Conservation (phyloP, 208 protist genomes). For the Trichomonas tenax region DNA sequence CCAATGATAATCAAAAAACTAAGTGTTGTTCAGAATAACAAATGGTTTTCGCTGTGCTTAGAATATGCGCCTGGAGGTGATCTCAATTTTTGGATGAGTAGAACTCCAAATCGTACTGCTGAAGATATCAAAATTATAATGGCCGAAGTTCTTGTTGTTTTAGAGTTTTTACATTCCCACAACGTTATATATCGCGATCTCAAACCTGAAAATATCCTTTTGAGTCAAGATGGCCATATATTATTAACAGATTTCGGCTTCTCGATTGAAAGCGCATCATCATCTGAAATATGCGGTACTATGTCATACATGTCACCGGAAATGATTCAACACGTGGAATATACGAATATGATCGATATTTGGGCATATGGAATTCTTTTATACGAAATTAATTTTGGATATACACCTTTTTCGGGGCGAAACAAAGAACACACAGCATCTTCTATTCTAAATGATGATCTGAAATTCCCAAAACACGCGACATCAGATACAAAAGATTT, state of each 20-base stretch:
- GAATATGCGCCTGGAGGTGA: not conserved
- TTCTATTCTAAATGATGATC: not conserved
- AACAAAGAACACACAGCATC: not conserved
- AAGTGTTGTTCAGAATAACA: not conserved
- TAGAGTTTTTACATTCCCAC: not conserved
- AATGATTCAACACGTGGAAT: constrained; percentile 50
- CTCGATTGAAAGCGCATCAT: not conserved
- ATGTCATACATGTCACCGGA: constrained; percentile 84
- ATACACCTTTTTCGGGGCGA: constrained; percentile 65
- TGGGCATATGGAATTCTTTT: constrained; percentile 91
- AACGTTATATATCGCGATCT: not conserved
- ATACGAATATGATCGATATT: constrained; percentile 57
- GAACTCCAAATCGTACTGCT: not conserved
- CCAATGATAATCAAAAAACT: not conserved
- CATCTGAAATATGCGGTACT: constrained; percentile 29
- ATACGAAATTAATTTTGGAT: constrained; percentile 81
- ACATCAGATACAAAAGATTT: not conserved
- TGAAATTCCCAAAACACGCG: not conserved
- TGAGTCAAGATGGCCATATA: not conserved
- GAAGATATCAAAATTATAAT: not conserved
- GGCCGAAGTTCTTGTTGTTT: not conserved
- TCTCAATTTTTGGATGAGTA: not conserved
- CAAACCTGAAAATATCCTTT: not conserved
- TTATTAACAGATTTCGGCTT: constrained; percentile 3
- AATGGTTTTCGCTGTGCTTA: not conserved